phyloP scores from a whole-genome alignment of 2,329 filamentous ascomycete species.

The Colletotrichum falcatum region DNA sequence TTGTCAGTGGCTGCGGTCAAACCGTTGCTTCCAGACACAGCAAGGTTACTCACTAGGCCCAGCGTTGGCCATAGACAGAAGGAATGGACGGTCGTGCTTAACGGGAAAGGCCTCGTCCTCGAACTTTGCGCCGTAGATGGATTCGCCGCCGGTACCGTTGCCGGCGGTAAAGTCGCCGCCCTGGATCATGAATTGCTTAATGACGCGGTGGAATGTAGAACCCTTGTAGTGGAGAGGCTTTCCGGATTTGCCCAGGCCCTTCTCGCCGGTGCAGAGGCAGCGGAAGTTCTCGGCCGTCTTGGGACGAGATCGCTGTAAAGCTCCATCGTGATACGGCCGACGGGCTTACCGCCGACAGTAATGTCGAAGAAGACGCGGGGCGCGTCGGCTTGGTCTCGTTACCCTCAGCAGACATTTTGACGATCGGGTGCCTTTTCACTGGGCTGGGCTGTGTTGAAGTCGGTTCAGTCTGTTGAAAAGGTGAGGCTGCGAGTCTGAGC shows the following conservation, averaged over 20 bases:
- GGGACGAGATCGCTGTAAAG: conserved; percentile 80
- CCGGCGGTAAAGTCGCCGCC: conserved; percentile 96
- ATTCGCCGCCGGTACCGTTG: conserved; percentile 95
- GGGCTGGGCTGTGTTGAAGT: not conserved
- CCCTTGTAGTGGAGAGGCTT: conserved; percentile 95
- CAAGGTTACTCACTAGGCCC: conserved; percentile 75
- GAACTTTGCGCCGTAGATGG: conserved; percentile 97
- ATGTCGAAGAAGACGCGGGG: conserved; percentile 94
- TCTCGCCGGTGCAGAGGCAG: conserved; percentile 93
- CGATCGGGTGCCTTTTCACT: not conserved
- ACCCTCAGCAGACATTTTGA: conserved; percentile 32
- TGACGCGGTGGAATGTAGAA: conserved; percentile 93
- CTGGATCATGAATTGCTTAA: conserved; percentile 99
- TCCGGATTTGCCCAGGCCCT: conserved; percentile 83
- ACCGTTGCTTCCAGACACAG: not conserved
- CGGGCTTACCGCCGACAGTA: conserved; percentile 77
- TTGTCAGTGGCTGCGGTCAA: conserved; percentile 23
- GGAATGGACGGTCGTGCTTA: conserved; percentile 93
- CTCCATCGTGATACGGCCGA: conserved; percentile 88
- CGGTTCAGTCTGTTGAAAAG: not conserved
- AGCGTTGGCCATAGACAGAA: conserved; percentile 98
- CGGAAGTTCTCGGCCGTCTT: conserved; percentile 98
- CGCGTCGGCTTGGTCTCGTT: conserved; percentile 62
- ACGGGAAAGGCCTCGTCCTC: conserved; percentile 94
- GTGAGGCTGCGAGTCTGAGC: conserved; percentile 2